These are phyloP conservation scores for Hirschioporus abietinus DNA, from an alignment of 768 basidiomycete genomes.

Conservation along the genomic window DNA sequence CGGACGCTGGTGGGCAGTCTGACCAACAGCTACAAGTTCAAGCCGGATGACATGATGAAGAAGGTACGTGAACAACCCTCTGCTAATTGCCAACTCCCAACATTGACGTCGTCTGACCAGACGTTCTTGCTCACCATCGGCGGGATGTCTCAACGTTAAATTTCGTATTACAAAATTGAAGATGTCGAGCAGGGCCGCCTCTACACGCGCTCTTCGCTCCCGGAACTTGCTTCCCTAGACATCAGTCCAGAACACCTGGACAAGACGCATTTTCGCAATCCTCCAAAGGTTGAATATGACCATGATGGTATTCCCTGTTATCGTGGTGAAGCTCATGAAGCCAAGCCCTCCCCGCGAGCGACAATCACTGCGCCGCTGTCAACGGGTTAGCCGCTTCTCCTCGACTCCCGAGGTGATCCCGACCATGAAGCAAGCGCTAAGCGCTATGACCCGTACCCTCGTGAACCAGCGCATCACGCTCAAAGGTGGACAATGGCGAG, in stretches of 20 bases:
- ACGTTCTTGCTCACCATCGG: conserved; percentile 87
- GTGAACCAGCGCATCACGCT: too few species aligned
- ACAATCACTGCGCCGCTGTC: conserved; percentile 38
- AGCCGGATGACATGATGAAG: conserved; percentile 91
- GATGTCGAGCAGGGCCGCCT: conserved; percentile 89
- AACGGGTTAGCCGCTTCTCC: conserved; percentile 43
- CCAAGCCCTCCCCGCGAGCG: conserved; percentile 26
- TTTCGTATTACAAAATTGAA: conserved; percentile 91
- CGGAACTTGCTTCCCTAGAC: conserved; percentile 80
- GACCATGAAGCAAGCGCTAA: conserved; percentile 26
- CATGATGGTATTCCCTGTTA: conserved; percentile 79
- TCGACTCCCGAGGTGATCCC: conserved; percentile 34
- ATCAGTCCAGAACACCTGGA: conserved; percentile 87
- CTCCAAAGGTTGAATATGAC: conserved; percentile 83
- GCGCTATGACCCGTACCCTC: conserved; percentile 43
- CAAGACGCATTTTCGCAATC: conserved; percentile 86
- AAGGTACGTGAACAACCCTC: conserved; percentile 49
- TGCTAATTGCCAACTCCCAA: background rate
- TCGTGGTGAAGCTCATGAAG: conserved; percentile 76
- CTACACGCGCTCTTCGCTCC: conserved; percentile 79
- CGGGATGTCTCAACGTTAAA: conserved; percentile 85
- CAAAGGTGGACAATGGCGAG: too few species aligned
- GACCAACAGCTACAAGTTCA: conserved; percentile 93
- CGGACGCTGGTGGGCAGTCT: conserved; percentile 82
- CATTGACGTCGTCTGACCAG: conserved; percentile 32